These are phyloP conservation scores for Chlorella sorokiniana DNA, from an alignment of 139 green algal species.

Conservation along the genomic window DNA sequence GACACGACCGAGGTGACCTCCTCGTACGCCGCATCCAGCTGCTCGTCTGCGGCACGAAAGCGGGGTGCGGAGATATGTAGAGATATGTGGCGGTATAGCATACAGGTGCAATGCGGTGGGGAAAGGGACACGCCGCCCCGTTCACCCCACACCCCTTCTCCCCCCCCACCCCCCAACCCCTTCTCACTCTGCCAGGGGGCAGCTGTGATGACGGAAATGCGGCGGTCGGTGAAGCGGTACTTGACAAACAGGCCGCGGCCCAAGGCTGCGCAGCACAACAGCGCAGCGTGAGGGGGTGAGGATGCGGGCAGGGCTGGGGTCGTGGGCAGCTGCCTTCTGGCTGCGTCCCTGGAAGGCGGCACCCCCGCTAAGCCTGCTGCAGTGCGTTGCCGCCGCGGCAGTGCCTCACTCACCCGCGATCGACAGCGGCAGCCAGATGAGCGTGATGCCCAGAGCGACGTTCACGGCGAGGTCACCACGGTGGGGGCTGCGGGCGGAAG, in stretches of 20 bases:
- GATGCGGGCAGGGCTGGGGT: neutral
- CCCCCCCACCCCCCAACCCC: neutral
- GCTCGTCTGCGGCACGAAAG: conserved; percentile 55
- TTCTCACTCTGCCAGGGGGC: conserved; percentile 85
- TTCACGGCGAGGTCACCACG: conserved; percentile 83
- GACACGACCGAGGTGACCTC: conserved; percentile 81
- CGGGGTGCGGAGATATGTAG: neutral
- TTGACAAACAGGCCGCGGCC: conserved; percentile 82
- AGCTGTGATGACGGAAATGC: conserved; percentile 74
- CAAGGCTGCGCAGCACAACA: conserved; percentile 33
- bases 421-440: conserved; percentile 87
- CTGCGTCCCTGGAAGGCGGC: no score
- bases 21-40: conserved; percentile 60
- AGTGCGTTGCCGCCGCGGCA: neutral
- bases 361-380: neutral
- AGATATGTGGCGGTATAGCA: neutral
- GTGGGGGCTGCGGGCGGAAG: conserved; percentile 41
- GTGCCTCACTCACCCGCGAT: conserved; percentile 55
- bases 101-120: neutral
- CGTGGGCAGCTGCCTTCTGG: no score
- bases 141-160: neutral
- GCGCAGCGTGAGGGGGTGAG: neutral
- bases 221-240: conserved; percentile 88
- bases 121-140: neutral
- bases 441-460: conserved; percentile 76